Conservation (phyloP, 306 rosid species). For the Calophaca sinica region DNA sequence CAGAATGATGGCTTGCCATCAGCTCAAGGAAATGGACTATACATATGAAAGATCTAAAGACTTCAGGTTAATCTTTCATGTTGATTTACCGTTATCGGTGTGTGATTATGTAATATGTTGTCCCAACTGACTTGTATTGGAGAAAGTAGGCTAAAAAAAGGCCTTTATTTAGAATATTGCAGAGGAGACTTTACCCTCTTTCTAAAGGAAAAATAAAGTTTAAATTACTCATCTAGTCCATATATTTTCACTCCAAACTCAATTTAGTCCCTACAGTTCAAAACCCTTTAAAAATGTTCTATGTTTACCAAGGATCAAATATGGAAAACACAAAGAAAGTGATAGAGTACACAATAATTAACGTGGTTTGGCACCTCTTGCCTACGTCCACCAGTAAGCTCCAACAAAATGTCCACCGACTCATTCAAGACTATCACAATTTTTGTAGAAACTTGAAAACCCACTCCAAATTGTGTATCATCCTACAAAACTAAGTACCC, state of each 20-base stretch:
- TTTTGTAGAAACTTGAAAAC: neutral
- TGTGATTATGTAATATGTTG: constrained; percentile 15
- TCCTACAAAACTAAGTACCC: neutral
- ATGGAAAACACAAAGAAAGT: neutral
- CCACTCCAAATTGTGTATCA: neutral
- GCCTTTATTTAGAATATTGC: neutral
- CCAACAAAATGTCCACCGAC: neutral
- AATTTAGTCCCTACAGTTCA: neutral
- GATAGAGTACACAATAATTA: neutral
- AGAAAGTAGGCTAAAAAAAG: constrained; percentile 5
- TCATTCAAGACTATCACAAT: neutral
- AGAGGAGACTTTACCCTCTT: neutral
- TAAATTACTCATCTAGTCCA: neutral
- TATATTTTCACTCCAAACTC: neutral
- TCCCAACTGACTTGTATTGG: neutral
- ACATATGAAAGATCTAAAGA: constrained; percentile 28
- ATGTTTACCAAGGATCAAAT: neutral
- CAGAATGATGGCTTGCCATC: neutral
- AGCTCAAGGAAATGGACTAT: neutral
- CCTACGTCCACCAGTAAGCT: neutral
- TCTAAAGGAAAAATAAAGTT: neutral
- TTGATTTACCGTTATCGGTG: constrained; percentile 1
- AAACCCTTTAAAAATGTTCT: too few relatives aligned
- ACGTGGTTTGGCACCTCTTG: neutral
- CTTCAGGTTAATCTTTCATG: neutral